phyloP scores from a whole-genome alignment of 2,329 filamentous ascomycete genomes.

The Acrodontium crateriforme region DNA sequence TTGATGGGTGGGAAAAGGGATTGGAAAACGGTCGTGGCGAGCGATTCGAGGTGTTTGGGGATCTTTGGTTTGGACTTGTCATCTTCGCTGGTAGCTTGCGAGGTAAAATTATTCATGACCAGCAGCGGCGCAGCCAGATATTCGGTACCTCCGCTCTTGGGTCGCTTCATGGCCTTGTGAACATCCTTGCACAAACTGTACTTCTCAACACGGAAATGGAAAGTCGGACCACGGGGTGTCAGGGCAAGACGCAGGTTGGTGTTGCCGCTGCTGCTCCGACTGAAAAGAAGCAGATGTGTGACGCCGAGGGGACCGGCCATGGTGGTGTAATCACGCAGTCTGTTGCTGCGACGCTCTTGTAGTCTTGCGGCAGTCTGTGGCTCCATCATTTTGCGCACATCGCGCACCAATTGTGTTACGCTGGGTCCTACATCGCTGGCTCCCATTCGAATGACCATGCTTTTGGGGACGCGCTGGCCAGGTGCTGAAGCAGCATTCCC shows the following conservation, averaged over 20 bases:
- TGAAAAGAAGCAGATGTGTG: slow-evolving; percentile 85
- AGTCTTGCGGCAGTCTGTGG: slow-evolving; percentile 80
- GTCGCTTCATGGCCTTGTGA: slow-evolving; percentile 66
- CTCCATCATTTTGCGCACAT: slow-evolving; percentile 90
- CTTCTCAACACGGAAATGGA: slow-evolving; percentile 87
- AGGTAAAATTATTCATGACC: slow-evolving; percentile 96
- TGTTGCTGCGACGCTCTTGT: slow-evolving; percentile 80
- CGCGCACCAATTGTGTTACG: slow-evolving; percentile 78
- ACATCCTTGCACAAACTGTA: slow-evolving; percentile 93
- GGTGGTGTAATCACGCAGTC: slow-evolving; percentile 77
- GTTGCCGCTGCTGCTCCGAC: slow-evolving; percentile 75
- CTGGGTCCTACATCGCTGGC: slow-evolving; percentile 85
- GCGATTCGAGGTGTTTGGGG: slow-evolving; percentile 86
- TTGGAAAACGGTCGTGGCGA: slow-evolving; percentile 89
- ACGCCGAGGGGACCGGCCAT: slow-evolving; percentile 94
- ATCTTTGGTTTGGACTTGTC: slow-evolving; percentile 35
- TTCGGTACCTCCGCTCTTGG: slow-evolving; percentile 64
- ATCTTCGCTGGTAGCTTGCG: slow-evolving; percentile 32
- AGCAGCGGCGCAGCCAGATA: slow-evolving; percentile 77
- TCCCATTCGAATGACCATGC: slow-evolving; percentile 96
- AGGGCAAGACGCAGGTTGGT: slow-evolving; percentile 81
- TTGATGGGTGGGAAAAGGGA: slow-evolving; percentile 93
- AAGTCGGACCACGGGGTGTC: slow-evolving; percentile 77
- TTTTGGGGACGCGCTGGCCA: slow-evolving; percentile 63
- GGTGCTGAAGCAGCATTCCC: slow-evolving; percentile 41